phyloP scores from a whole-genome alignment of 2,329 filamentous ascomycete genomes.

The Fusarium avenaceum region DNA sequence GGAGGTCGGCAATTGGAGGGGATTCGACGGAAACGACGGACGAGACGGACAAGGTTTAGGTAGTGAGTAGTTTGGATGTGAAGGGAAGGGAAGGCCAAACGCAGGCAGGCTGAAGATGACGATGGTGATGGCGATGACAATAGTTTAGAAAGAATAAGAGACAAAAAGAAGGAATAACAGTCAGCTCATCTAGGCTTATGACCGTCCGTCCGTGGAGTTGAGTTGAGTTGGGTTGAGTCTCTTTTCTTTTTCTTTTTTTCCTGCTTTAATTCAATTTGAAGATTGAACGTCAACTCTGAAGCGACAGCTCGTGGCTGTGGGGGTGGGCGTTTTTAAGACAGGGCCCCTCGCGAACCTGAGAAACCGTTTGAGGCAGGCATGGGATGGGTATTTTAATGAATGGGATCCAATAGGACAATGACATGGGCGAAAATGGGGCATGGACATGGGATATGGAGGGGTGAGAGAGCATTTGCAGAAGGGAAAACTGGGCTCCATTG shows the following conservation, averaged over 20 bases:
- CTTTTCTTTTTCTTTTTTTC: not conserved
- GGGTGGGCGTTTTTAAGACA: constrained; percentile 43
- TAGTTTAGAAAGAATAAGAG: not conserved
- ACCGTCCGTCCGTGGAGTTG: constrained; percentile 16
- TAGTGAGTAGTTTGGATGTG: constrained; percentile 10
- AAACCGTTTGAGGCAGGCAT: constrained; percentile 40
- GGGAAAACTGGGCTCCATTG: constrained; percentile 33
- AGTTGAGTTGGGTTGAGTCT: constrained; percentile 10
- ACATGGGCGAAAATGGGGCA: constrained; percentile 25
- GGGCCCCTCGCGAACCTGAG: constrained; percentile 37
- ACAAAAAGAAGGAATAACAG: not conserved
- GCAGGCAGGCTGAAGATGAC: constrained; percentile 27
- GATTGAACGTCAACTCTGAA: constrained; percentile 17
- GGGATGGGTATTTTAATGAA: constrained; percentile 29
- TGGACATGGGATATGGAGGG: not conserved
- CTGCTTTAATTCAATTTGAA: not conserved
- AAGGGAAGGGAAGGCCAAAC: constrained; percentile 21
- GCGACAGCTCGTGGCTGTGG: constrained; percentile 29
- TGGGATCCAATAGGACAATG: constrained; percentile 31
- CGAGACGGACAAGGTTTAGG: constrained; percentile 45
- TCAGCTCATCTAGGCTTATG: constrained; percentile 14
- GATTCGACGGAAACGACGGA: constrained; percentile 50
- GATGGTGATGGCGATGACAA: constrained; percentile 5
- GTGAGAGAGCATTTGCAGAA: not conserved
- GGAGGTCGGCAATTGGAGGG: constrained; percentile 34